phyloP scores from a whole-genome alignment of 305 asterid genomes.

The Fraxinus nigra region DNA sequence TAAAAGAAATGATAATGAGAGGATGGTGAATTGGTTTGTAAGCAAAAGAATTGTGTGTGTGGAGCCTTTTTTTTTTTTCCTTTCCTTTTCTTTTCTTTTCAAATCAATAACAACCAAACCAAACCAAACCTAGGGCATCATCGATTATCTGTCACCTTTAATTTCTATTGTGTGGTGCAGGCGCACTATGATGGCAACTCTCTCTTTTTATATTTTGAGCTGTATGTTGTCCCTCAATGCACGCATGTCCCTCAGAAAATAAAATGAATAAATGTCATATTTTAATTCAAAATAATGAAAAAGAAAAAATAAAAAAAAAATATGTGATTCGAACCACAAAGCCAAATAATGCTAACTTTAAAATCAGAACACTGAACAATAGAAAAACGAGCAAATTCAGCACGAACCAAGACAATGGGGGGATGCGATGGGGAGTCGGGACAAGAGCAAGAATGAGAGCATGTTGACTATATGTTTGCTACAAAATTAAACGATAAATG shows the following conservation, averaged over 20 bases:
- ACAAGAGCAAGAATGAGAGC: not conserved
- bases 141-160: not conserved
- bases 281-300: no score
- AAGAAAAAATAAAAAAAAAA: no score
- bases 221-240: not conserved
- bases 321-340: not conserved
- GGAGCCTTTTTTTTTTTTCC: not conserved
- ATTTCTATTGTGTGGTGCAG: not conserved
- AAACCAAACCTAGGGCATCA: not conserved
- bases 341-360: no score
- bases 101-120: constrained; percentile 10
- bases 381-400: no score
- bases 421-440: not conserved
- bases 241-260: not conserved
- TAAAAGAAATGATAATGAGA: not conserved
- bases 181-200: not conserved
- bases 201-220: not conserved
- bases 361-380: no score
- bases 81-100: not conserved
- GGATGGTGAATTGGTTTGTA: not conserved
- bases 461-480: no score
- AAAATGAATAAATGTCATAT: no score
- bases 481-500: not conserved
- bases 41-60: not conserved
- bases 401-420: not conserved